A percentile compares a stretch with the other conserved stretches of the same genome.
Evolutionary conservation across 305 asterid species (phyloP).

Genomic region (Solanum hybrid): DNA sequence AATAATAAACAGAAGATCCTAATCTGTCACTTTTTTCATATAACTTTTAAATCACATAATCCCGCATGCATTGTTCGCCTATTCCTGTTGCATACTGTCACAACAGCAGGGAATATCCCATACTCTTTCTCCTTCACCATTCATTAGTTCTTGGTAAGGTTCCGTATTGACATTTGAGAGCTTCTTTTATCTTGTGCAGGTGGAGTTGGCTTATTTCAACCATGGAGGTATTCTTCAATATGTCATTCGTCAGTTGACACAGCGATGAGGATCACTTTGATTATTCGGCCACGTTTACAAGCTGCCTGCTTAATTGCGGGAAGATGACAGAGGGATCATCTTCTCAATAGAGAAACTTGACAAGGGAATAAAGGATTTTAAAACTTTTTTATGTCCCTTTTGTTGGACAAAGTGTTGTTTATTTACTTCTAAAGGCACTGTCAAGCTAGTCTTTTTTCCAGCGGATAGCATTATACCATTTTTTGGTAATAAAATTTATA

Average conservation of each 20-base stretch:
- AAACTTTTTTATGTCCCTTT: constrained; percentile 19
- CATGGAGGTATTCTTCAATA: constrained; percentile 81
- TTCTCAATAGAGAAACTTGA: constrained; percentile 8
- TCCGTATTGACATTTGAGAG: background rate
- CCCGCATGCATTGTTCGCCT: background rate
- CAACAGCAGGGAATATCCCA: background rate
- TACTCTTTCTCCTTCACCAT: background rate
- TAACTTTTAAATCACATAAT: background rate
- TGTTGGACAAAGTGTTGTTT: constrained; percentile 6
- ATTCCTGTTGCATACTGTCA: background rate
- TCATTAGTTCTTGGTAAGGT: background rate
- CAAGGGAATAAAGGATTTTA: constrained; percentile 26
- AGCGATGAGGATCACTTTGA: constrained; percentile 23
- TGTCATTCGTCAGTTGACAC: constrained; percentile 60
- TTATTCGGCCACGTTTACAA: background rate
- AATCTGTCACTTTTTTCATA: background rate
- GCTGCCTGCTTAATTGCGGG: constrained; percentile 6
- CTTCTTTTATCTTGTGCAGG: constrained; percentile 26
- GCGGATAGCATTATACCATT: background rate
- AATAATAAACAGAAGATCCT: background rate
- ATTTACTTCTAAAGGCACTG: background rate
- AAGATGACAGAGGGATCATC: background rate
- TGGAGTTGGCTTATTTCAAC: constrained; percentile 80
- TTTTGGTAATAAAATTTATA: background rate
- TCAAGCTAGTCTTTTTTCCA: background rate